These are phyloP conservation scores for Meyerozyma smithsonii DNA, from an alignment of 1,139 yeast species.

Conservation along the genomic window DNA sequence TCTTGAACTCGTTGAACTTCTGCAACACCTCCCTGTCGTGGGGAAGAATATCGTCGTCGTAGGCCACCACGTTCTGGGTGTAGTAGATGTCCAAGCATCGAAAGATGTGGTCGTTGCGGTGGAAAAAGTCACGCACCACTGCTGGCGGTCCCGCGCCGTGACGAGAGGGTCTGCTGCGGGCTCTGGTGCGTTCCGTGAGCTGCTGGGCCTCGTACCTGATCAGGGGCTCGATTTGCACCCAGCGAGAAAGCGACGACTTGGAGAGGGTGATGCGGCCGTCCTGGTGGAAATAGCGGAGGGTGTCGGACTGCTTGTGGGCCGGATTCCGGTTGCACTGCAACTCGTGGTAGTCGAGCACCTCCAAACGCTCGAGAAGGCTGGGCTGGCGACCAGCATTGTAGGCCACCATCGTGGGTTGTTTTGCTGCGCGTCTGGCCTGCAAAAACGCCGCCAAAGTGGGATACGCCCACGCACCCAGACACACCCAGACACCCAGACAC, in stretches of 20 bases:
- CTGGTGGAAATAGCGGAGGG: slow-evolving; percentile 14
- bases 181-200: slow-evolving; percentile 8
- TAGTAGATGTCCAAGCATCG: slow-evolving; percentile 11
- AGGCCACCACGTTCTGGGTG: slow-evolving; percentile 8
- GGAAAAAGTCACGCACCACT: slow-evolving; percentile 8
- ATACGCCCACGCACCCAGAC: neutral
- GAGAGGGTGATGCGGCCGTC: slow-evolving; percentile 14
- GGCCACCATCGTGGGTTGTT: neutral
- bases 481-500: too few relatives aligned
- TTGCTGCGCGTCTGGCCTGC: neutral
- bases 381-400: slow-evolving; percentile 10
- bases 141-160: slow-evolving; percentile 4
- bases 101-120: slow-evolving; percentile 8
- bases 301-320: slow-evolving; percentile 18
- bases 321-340: slow-evolving; percentile 12
- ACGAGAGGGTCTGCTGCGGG: slow-evolving; percentile 6
- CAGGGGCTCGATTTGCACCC: slow-evolving; percentile 15
- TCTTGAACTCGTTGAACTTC: slow-evolving; percentile 9
- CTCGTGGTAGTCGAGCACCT: slow-evolving; percentile 16
- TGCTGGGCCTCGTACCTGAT: slow-evolving; percentile 9
- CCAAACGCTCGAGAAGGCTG: slow-evolving; percentile 12
- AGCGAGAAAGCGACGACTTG: slow-evolving; percentile 18
- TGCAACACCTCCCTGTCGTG: slow-evolving; percentile 7
- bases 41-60: slow-evolving; percentile 7
- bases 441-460: neutral